phyloP scores from a whole-genome alignment of 257 asterid species.

The Solanum virginianum region DNA sequence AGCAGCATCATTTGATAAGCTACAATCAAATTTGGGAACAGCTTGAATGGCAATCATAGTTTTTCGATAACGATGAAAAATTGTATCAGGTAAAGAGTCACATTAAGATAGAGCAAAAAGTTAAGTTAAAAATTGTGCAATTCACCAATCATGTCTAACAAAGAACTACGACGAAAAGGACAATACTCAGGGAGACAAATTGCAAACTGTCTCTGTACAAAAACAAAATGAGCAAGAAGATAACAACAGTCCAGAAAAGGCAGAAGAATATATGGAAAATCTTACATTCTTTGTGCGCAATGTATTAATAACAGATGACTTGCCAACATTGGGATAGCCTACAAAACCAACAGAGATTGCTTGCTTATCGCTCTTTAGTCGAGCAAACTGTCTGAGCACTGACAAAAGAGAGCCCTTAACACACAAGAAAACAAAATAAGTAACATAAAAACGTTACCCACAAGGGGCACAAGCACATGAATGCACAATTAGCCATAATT shows the following conservation, averaged over 20 bases:
- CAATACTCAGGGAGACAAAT: not conserved
- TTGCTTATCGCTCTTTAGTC: conserved; percentile 88
- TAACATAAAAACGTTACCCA: no score
- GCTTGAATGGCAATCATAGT: not conserved
- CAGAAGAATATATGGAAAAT: not conserved
- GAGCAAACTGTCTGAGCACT: conserved; percentile 40
- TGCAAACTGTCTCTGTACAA: not conserved
- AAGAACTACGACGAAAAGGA: not conserved
- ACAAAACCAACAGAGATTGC: conserved; percentile 96
- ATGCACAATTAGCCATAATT: no score
- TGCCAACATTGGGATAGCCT: conserved; percentile 98
- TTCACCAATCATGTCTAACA: not conserved
- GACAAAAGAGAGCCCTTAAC: no score
- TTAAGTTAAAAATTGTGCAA: not conserved
- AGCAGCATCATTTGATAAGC: not conserved
- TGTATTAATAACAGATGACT: conserved; percentile 96
- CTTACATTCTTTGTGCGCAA: conserved; percentile 83
- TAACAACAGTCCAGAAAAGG: not conserved
- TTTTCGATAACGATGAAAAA: not conserved
- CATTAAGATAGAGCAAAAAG: not conserved
- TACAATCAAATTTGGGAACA: not conserved
- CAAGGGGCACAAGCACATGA: no score
- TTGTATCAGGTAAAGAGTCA: not conserved
- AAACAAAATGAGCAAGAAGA: not conserved
- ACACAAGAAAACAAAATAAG: no score